A percentile compares a stretch with the other conserved stretches of the same genome.
These are phyloP conservation scores for Mycena sp. DNA, from an alignment of 1,284 basidiomycete genomes.

Conservation along the genomic window DNA sequence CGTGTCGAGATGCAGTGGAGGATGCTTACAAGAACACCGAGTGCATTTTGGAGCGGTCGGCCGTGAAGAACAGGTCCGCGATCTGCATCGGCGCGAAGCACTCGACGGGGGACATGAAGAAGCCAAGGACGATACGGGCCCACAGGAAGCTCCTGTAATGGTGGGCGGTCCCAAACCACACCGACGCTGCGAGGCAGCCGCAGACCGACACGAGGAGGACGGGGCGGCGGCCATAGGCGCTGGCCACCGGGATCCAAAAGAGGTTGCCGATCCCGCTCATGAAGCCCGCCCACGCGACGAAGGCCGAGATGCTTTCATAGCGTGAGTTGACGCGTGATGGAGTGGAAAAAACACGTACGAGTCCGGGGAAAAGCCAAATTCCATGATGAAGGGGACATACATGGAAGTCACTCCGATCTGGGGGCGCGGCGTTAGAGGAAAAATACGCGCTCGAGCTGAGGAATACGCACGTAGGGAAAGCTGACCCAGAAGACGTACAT, in stretches of 20 bases:
- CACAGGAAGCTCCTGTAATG: slow-evolving; percentile 16
- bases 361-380: slow-evolving; percentile 11
- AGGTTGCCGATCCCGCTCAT: slow-evolving; percentile 19
- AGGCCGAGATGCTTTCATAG: slow-evolving; percentile 10
- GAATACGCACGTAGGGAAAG: slow-evolving; percentile 10
- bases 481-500: slow-evolving; percentile 16
- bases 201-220: slow-evolving; percentile 9
- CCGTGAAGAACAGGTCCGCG: slow-evolving; percentile 19
- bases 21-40: slow-evolving; percentile 13
- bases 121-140: slow-evolving; percentile 14
- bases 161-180: slow-evolving; percentile 15
- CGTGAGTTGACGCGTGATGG: background rate
- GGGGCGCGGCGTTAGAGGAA: background rate
- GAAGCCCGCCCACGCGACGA: slow-evolving; percentile 17
- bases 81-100: slow-evolving; percentile 22
- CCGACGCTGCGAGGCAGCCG: slow-evolving; percentile 12
- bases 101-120: slow-evolving; percentile 16
- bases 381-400: slow-evolving; percentile 8
- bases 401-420: slow-evolving; percentile 20
- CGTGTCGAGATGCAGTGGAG: background rate
- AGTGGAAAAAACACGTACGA: background rate
- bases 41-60: slow-evolving; percentile 19
- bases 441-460: background rate
- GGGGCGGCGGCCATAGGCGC: slow-evolving; percentile 10
- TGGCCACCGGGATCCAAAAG: slow-evolving; percentile 16